Base-by-base conservation (phyloP, 176 grass and related monocot species). In the Poa annua region DNA sequence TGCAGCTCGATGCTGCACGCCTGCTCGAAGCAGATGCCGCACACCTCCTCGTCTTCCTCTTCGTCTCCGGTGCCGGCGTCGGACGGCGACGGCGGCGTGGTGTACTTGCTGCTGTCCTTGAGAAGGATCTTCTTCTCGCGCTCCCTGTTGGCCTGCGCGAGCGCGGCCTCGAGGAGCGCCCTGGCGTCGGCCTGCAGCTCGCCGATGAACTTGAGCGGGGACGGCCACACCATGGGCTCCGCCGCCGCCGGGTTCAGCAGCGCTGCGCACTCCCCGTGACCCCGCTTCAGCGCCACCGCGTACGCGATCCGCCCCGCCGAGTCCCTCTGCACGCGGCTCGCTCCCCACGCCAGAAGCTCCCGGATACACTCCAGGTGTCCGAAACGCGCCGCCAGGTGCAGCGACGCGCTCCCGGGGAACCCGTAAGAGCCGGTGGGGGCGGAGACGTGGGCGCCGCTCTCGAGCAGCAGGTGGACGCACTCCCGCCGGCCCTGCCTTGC, bases 1-100 rank as follows among this genome's bases (percentile, higher is more conserved):
- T 71, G 86, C 36, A 97, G 83, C 88, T 92, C 89, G 49, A 97
- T 94, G 66, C 73, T 93, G 87, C 96, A 98, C 65, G 80, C 85
- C 81, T 93, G 92, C 80, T 98, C 93, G 70, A 98, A 95, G 88
- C 93, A 98, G 80, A 98, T 98, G 88, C 83, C 85, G 82, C 96
- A 98, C 57, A 87, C 66, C 67, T 95, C 91, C 8, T 59, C 79
- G 12, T 48, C 47, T 48, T 48, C 47, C 12, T 14, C 47, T 11
- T 48, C 47, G 12, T 48, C 47, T 48, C 47, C 47, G 12, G 47
- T 12, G 47, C 12, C 11, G 2, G 12, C 47, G 47, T 48, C 47
- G 47, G 47, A 48, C 47, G 11, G 47, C 47, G 47, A 48, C 47
- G 11, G 47, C 11, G 47, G 47, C 47, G 3, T 14, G 47, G 47